Conservation (phyloP, 768 basidiomycete genomes). For the Lentinula boryana region DNA sequence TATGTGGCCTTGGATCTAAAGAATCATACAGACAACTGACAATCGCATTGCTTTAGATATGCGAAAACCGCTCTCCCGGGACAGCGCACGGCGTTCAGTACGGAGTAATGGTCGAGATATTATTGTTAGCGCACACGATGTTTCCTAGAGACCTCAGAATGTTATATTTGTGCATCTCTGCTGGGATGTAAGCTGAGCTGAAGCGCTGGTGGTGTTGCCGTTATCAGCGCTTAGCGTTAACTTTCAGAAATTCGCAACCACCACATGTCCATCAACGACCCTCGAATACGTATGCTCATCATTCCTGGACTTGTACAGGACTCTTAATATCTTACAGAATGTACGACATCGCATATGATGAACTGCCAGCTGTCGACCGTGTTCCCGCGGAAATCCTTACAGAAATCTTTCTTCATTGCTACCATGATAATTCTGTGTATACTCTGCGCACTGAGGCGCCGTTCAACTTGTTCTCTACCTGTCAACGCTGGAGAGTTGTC, state of each 20-base stretch:
- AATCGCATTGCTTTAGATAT: conserved; percentile 33
- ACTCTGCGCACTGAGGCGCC: neutral
- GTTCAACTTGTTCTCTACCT: conserved; percentile 1
- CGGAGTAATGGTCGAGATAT: conserved; percentile 70
- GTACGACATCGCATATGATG: neutral
- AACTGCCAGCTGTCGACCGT: neutral
- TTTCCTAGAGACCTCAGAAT: conserved; percentile 29
- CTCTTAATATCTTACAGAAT: neutral
- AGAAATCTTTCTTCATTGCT: neutral
- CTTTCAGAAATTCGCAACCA: neutral
- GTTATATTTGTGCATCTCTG: neutral
- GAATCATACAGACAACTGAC: neutral
- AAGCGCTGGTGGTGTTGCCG: neutral
- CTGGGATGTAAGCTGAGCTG: neutral
- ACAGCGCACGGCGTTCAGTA: conserved; percentile 56
- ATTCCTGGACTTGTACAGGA: neutral
- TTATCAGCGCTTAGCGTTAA: neutral
- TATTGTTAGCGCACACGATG: conserved; percentile 57
- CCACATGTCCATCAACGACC: neutral
- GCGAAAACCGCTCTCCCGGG: conserved; percentile 70
- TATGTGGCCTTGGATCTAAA: conserved; percentile 30
- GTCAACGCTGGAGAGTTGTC: neutral
- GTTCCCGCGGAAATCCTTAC: neutral
- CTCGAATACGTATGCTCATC: neutral
- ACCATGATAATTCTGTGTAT: conserved; percentile 3